Conservation (phyloP, 257 asterid species). For the Solanum verrucosum region DNA sequence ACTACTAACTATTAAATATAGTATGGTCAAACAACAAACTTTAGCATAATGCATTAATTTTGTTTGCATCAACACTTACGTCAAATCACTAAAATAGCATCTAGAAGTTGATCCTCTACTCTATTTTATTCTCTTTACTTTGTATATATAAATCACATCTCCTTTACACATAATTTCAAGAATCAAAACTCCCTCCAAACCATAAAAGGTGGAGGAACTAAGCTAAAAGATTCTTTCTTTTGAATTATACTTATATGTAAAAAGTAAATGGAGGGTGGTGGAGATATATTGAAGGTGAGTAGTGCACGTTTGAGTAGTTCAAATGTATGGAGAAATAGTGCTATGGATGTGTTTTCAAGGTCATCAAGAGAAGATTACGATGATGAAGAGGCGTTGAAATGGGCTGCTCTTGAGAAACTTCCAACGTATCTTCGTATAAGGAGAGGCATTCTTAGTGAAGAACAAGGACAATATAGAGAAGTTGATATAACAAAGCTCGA, state of each 20-base stretch:
- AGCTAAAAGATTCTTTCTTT: not conserved
- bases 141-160: not conserved
- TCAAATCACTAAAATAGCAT: constrained; percentile 13
- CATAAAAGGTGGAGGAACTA: not conserved
- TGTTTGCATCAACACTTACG: constrained; percentile 30
- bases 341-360: constrained; percentile 50
- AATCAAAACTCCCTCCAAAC: constrained; percentile 18
- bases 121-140: not conserved
- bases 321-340: constrained; percentile 67
- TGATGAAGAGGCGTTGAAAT: constrained; percentile 79
- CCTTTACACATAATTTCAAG: constrained; percentile 4
- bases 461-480: constrained; percentile 42
- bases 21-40: not conserved
- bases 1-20: not conserved
- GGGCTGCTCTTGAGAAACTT: constrained; percentile 85
- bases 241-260: not conserved
- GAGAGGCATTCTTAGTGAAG: constrained; percentile 56
- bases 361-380: constrained; percentile 50
- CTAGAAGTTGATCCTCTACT: constrained; percentile 2
- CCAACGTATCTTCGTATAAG: constrained; percentile 64
- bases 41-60: not conserved
- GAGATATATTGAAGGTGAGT: constrained; percentile 27
- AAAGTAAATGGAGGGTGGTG: constrained; percentile 45
- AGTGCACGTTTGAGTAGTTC: constrained; percentile 64
- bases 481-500: constrained; percentile 60